Percentiles rank a stretch among this genome's conserved stretches.
These are phyloP conservation scores for Globisporangium cylindrosporum DNA, from an alignment of 352 stramenopile species.

Conservation along the genomic window DNA sequence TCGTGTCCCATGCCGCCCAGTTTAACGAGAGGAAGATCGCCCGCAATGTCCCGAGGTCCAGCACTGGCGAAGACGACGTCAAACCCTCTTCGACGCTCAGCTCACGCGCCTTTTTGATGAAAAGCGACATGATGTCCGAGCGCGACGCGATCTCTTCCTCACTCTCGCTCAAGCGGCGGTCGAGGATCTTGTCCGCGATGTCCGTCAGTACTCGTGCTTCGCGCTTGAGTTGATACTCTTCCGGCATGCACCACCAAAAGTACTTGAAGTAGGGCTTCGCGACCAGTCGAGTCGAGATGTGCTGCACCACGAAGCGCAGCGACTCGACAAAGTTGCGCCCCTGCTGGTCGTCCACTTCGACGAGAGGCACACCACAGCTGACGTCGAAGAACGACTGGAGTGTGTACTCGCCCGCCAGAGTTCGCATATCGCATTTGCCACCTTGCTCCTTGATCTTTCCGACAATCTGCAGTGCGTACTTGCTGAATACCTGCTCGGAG, in stretches of 20 bases:
- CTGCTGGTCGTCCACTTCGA: slow-evolving; percentile 12
- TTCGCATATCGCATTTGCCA: neutral
- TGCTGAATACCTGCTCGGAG: slow-evolving; percentile 11
- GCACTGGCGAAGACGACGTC: too few relatives aligned
- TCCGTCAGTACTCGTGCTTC: neutral
- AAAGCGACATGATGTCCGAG: slow-evolving; percentile 46
- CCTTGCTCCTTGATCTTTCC: neutral
- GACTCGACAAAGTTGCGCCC: slow-evolving; percentile 9
- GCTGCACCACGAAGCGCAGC: neutral
- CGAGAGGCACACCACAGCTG: neutral
- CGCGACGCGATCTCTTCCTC: slow-evolving; percentile 20
- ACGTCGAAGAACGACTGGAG: slow-evolving; percentile 2
- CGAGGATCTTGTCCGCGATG: neutral
- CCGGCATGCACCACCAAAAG: too few relatives aligned
- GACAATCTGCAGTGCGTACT: neutral
- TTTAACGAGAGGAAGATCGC: too few relatives aligned
- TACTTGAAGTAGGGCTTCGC: neutral
- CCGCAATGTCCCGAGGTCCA: too few relatives aligned
- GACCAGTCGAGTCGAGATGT: neutral
- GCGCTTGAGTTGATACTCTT: too few relatives aligned
- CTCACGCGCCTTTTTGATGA: slow-evolving; percentile 46
- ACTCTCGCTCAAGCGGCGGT: neutral
- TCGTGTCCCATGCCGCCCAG: too few relatives aligned
- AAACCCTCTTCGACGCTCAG: too few relatives aligned
- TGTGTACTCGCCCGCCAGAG: neutral